Base-by-base conservation (phyloP, 1,284 basidiomycete species). In the Leccinum fallax region DNA sequence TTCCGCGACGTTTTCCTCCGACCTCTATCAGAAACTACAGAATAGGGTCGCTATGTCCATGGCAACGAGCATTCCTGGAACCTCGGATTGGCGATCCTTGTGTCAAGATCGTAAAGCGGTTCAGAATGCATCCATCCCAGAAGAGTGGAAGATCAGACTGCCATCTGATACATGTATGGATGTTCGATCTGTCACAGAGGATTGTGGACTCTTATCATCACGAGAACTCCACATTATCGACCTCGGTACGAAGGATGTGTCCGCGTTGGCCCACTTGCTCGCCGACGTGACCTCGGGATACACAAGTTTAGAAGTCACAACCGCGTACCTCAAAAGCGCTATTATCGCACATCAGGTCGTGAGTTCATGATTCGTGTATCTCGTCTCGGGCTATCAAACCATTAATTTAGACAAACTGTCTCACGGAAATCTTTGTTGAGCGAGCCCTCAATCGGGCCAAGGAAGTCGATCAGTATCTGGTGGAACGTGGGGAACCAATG, bases 301-400 rank as follows among this genome's bases (percentile, higher is more conserved):
- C 63, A 82, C 86, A 2, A 81, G 88, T 9, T 79, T 88, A 2
- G 83, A 87, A 58, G 90, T 92, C 36, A 86, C 87, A 1, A 87
- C 82, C 4, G 89, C 92, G 0, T 94, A 90, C 74, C 86, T 85
- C 72, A 94, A 94, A 77, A 81, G 92, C 21, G 90, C 93, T 0
- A 81, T 91, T 55, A 77, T 94, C 56, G 92, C 93, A 0, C 93
- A 94, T 62, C 93, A 94, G 71, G 75, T 93, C 13, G 93, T 93
- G 63, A 71, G 88, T 78, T 5, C 57, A 38, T 19, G 11, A 32
- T 43, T 40, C 3, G 1, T 55, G 21, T 16, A 32, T 55, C 16
- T 57, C 7, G 8, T 24, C 48, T 54, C 40, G 16, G 28, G 5
- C 30, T n/a, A 48, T 58, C 7, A 24, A 32, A 30, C 1, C 21